Evolutionary conservation across 2,329 filamentous ascomycete genomes (phyloP).

Genomic region (Aspergillus hortae): DNA sequence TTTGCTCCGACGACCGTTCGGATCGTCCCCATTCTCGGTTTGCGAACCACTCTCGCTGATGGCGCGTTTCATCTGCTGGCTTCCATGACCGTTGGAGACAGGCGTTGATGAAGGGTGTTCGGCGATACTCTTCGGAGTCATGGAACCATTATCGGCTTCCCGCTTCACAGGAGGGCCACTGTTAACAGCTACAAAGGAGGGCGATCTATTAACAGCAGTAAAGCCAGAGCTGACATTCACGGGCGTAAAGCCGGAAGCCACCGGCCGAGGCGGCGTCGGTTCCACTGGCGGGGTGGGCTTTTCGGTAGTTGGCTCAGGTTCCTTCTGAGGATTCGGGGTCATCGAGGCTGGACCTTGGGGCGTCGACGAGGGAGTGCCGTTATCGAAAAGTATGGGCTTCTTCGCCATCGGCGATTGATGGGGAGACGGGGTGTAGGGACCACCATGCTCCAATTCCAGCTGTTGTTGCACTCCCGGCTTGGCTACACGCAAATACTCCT

Average conservation of each 20-base stretch:
- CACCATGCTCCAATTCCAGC: conserved; percentile 87
- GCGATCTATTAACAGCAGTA: conserved; percentile 55
- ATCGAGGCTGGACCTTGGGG: conserved; percentile 65
- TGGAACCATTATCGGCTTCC: conserved; percentile 55
- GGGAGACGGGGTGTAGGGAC: conserved; percentile 78
- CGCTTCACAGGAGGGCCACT: conserved; percentile 43
- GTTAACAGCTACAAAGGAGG: conserved; percentile 43
- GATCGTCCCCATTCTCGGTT: conserved; percentile 55
- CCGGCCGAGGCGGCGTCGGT: conserved; percentile 37
- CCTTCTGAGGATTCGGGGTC: conserved; percentile 54
- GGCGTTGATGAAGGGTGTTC: conserved; percentile 58
- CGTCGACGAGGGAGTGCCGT: conserved; percentile 45
- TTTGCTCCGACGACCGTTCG: conserved; percentile 79
- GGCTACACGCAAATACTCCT: conserved; percentile 84
- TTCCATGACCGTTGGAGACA: conserved; percentile 48
- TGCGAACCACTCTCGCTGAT: conserved; percentile 56
- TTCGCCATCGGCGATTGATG: conserved; percentile 69
- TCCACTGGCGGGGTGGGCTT: conserved; percentile 35
- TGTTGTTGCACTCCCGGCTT: conserved; percentile 97
- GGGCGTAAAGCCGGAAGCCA: conserved; percentile 61
- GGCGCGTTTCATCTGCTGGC: conserved; percentile 71
- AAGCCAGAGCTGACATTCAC: conserved; percentile 63
- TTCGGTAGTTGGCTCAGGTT: conserved; percentile 28
- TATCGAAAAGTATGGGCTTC: conserved; percentile 33
- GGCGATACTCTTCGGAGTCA: conserved; percentile 61